phyloP scores from a whole-genome alignment of 345 rosid species.

The Trapa bicornis region DNA sequence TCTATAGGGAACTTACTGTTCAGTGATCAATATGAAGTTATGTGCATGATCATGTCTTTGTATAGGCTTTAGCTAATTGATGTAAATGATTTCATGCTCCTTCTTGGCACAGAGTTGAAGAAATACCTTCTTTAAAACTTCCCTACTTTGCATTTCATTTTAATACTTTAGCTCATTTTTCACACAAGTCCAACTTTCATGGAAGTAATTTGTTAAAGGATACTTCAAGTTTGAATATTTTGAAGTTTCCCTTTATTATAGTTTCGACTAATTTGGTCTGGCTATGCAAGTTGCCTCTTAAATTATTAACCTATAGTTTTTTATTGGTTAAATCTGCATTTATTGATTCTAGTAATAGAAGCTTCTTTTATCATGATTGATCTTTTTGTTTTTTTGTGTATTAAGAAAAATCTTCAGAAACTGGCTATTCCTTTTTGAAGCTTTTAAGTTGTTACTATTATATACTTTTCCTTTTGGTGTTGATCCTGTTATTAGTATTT shows the following conservation, averaged over 20 bases:
- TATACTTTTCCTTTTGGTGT: neutral
- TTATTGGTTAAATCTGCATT: neutral
- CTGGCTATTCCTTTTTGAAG: neutral
- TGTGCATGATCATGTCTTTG: too few relatives aligned
- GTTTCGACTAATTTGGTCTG: neutral
- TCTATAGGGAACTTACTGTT: too few relatives aligned
- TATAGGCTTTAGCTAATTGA: too few relatives aligned
- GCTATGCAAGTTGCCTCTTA: neutral
- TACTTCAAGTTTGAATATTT: conserved; percentile 1
- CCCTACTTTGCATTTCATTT: too few relatives aligned
- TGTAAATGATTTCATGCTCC: too few relatives aligned
- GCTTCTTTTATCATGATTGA: neutral
- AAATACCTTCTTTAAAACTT: too few relatives aligned
- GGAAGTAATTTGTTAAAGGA: neutral
- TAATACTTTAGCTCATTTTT: neutral
- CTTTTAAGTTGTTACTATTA: neutral
- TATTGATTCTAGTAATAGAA: neutral
- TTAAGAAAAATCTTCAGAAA: neutral
- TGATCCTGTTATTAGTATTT: neutral
- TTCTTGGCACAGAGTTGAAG: too few relatives aligned
- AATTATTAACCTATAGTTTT: neutral
- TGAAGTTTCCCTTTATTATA: neutral
- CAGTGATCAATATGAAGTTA: too few relatives aligned
- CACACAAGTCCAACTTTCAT: neutral
- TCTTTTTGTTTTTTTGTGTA: neutral